Conservation (phyloP, 1,284 basidiomycete species). For the Cryptococcus wingfieldii region DNA sequence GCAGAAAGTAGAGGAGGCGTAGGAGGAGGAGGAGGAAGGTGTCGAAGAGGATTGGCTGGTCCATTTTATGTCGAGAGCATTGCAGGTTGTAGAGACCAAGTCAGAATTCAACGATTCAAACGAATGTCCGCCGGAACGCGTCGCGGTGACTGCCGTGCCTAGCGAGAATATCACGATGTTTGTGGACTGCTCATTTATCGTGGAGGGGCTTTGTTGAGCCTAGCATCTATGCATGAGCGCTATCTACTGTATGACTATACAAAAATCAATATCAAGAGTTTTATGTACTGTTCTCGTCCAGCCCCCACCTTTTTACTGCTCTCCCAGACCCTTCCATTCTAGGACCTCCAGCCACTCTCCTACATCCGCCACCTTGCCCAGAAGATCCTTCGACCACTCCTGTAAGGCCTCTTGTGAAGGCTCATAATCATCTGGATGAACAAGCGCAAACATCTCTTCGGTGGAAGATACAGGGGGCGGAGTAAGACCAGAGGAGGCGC, state of each 20-base stretch:
- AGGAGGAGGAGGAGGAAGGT: slow-evolving; percentile 37
- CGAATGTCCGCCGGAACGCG: neutral
- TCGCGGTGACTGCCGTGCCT: neutral
- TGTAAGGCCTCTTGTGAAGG: slow-evolving; percentile 11
- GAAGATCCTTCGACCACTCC: slow-evolving; percentile 15
- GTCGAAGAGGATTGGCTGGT: slow-evolving; percentile 38
- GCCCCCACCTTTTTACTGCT: slow-evolving; percentile 24
- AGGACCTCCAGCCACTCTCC: slow-evolving; percentile 31
- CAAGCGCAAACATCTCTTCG: slow-evolving; percentile 18
- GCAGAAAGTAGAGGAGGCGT: slow-evolving; percentile 38
- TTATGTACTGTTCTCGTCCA: neutral
- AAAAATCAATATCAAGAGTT: too few relatives aligned
- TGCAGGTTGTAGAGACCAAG: too few relatives aligned
- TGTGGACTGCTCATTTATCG: too few relatives aligned
- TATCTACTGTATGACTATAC: too few relatives aligned
- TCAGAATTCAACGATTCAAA: neutral
- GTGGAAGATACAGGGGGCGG: slow-evolving; percentile 8
- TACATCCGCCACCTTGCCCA: slow-evolving; percentile 18
- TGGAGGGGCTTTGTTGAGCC: too few relatives aligned
- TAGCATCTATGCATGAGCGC: too few relatives aligned
- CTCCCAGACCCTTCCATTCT: slow-evolving; percentile 35
- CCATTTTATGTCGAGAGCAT: too few relatives aligned
- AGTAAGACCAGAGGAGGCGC: slow-evolving; percentile 17
- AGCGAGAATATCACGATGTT: too few relatives aligned
- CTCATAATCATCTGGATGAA: slow-evolving; percentile 22